Percentiles rank a stretch among this genome's conserved stretches.
phyloP scores from a whole-genome alignment of 306 rosid species.

The Prinsepia uniflora region DNA sequence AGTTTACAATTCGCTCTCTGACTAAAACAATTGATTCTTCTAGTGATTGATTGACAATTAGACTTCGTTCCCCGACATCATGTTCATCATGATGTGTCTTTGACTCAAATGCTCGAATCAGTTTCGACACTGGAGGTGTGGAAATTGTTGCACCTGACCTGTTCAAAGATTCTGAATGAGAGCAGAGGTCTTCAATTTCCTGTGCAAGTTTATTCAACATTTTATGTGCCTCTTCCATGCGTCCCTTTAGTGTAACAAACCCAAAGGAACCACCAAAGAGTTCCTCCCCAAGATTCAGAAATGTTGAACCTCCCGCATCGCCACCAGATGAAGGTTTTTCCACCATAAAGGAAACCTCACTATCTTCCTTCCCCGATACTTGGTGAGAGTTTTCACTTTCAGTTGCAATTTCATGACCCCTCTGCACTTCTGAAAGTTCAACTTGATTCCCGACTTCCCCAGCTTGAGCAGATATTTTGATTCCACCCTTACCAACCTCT shows the following conservation, averaged over 20 bases:
- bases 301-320: slow-evolving; percentile 25
- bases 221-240: slow-evolving; percentile 54
- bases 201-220: slow-evolving; percentile 58
- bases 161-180: slow-evolving; percentile 40
- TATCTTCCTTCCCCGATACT: slow-evolving; percentile 31
- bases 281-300: slow-evolving; percentile 37
- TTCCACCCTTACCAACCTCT: slow-evolving; percentile 37
- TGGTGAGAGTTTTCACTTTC: slow-evolving; percentile 34
- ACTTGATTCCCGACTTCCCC: slow-evolving; percentile 37
- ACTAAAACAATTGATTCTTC: slow-evolving; percentile 41
- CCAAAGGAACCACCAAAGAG: slow-evolving; percentile 46
- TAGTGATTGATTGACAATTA: slow-evolving; percentile 33
- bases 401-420: slow-evolving; percentile 35
- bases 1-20: slow-evolving; percentile 49
- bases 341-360: slow-evolving; percentile 19
- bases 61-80: slow-evolving; percentile 40
- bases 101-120: slow-evolving; percentile 86
- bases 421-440: slow-evolving; percentile 26
- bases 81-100: slow-evolving; percentile 55
- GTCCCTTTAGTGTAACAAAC: slow-evolving; percentile 46
- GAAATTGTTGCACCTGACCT: slow-evolving; percentile 42
- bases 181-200: slow-evolving; percentile 46
- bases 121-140: slow-evolving; percentile 60
- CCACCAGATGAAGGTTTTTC: slow-evolving; percentile 25
- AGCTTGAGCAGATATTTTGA: slow-evolving; percentile 33